Evolutionary conservation across 106 monocot species (phyloP).

Genomic region (Allium sativum): DNA sequence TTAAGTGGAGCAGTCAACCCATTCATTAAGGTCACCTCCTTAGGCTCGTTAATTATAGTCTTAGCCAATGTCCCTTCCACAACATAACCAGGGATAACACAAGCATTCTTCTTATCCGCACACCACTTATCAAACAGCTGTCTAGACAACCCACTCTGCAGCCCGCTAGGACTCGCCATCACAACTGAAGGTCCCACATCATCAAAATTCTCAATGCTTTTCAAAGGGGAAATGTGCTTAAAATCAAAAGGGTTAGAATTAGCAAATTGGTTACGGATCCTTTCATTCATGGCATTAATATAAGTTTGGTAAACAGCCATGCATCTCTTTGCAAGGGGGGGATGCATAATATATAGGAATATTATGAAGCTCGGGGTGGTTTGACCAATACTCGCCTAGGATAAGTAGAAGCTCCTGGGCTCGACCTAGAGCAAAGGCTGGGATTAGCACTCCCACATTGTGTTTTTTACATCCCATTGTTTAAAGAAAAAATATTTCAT

Average conservation of each 20-base stretch:
- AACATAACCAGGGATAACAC: conserved; percentile 95
- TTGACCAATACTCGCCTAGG: conserved; percentile 91
- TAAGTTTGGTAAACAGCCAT: conserved; percentile 99
- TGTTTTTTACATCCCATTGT: no score
- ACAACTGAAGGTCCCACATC: conserved; percentile 97
- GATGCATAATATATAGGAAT: conserved; percentile 95
- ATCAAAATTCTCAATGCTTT: conserved; percentile 86
- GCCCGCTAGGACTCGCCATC: conserved; percentile 92
- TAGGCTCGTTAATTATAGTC: conserved; percentile 95
- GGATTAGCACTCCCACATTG: conserved; percentile 92
- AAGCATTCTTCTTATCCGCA: conserved; percentile 81
- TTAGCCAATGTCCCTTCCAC: conserved; percentile 90
- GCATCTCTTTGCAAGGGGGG: conserved; percentile 89
- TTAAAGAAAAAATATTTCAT: no score
- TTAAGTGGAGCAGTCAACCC: conserved; percentile 87
- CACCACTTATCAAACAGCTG: conserved; percentile 99
- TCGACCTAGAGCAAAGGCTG: conserved; percentile 94
- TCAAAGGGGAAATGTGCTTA: conserved; percentile 83
- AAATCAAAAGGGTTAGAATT: conserved; percentile 91
- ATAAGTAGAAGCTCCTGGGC: conserved; percentile 98
- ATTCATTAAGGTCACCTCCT: conserved; percentile 95
- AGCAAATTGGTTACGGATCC: conserved; percentile 80
- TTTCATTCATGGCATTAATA: conserved; percentile 95
- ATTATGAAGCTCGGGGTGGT: conserved; percentile 85
- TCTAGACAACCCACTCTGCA: conserved; percentile 92